Conservation (phyloP, 108 stramenopile species). For the Pseudonitzschia multistriata region DNA sequence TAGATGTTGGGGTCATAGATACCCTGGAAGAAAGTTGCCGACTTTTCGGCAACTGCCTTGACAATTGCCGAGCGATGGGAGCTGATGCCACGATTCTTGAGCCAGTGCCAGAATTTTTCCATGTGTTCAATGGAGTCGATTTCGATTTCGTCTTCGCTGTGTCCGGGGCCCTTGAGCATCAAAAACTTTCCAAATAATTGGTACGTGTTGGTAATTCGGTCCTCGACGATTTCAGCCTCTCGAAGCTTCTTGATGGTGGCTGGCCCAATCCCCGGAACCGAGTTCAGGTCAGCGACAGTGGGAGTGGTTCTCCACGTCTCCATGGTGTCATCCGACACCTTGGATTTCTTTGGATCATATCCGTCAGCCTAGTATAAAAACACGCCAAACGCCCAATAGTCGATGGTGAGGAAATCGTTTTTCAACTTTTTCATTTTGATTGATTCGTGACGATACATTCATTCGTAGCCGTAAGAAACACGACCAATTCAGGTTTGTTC, state of each 20-base stretch:
- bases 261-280: conserved; percentile 90
- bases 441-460: neutral
- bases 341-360: conserved; percentile 81
- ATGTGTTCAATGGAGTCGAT: conserved; percentile 89
- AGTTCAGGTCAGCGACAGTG: conserved; percentile 61
- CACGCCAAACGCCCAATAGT: neutral
- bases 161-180: conserved; percentile 88
- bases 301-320: conserved; percentile 37
- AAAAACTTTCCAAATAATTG: conserved; percentile 89
- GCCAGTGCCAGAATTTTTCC: conserved; percentile 92
- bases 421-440: neutral
- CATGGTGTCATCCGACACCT: conserved; percentile 75
- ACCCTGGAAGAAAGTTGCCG: conserved; percentile 71
- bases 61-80: conserved; percentile 93
- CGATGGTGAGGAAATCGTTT: neutral
- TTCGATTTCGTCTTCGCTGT: conserved; percentile 46
- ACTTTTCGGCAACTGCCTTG: conserved; percentile 87
- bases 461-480: too few species aligned
- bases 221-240: conserved; percentile 51
- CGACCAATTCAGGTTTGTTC: too few species aligned
- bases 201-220: conserved; percentile 80
- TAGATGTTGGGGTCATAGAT: conserved; percentile 84
- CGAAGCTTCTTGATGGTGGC: conserved; percentile 71
- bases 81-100: conserved; percentile 83
- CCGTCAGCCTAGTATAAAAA: conserved; percentile 30